Evolutionary conservation across 1,284 basidiomycete species (phyloP).

Genomic region (Athelia psychrophila): DNA sequence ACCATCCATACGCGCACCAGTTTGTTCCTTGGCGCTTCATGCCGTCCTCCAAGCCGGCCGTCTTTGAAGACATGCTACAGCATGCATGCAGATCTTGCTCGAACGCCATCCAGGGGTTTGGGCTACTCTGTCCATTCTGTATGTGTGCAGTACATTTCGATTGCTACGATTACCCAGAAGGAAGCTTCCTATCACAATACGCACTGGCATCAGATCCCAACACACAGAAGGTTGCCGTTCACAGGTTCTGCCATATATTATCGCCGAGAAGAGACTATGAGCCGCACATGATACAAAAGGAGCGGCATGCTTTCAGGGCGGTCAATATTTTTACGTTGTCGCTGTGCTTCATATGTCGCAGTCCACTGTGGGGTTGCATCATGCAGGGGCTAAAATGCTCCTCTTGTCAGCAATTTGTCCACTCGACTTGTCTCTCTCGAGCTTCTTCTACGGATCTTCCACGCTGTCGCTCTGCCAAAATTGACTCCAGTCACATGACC

Average conservation of each 20-base stretch:
- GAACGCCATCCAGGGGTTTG: constrained; percentile 52
- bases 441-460: constrained; percentile 21
- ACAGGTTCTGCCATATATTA: constrained; percentile 56
- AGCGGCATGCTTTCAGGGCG: constrained; percentile 47
- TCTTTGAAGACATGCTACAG: constrained; percentile 34
- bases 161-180: constrained; percentile 70
- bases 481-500: constrained; percentile 46
- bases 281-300: constrained; percentile 21
- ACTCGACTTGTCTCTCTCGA: constrained; percentile 49
- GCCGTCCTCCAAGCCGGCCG: constrained; percentile 20
- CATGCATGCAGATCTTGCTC: constrained; percentile 54
- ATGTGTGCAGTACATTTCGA: constrained; percentile 65
- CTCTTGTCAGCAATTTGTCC: constrained; percentile 61
- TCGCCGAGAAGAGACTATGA: constrained; percentile 25
- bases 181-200: constrained; percentile 55
- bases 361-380: constrained; percentile 70
- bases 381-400: constrained; percentile 64
- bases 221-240: constrained; percentile 54
- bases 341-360: constrained; percentile 62
- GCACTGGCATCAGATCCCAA: constrained; percentile 38
- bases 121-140: constrained; percentile 64
- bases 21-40: constrained; percentile 67
- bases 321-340: constrained; percentile 72
- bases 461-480: constrained; percentile 33
- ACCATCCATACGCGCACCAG: constrained; percentile 52